Conservation (phyloP, 192 early-diverging fungal genomes). For the Coemansia sp. region DNA sequence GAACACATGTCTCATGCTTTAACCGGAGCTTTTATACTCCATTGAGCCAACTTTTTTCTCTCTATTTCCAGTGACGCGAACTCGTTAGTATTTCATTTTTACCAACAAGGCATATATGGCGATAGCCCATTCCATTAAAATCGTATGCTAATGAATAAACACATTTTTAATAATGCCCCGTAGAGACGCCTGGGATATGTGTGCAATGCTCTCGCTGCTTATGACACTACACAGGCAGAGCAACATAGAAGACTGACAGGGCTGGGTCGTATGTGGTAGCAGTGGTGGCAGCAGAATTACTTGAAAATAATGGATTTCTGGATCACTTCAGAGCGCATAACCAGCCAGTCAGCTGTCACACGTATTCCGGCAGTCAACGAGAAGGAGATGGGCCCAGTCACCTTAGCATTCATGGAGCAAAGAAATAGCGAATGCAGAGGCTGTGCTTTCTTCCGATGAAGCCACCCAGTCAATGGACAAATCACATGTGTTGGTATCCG, state of each 20-base stretch:
- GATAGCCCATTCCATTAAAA: background rate
- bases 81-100: background rate
- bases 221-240: background rate
- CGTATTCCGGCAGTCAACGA: background rate
- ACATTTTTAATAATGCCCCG: background rate
- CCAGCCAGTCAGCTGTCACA: no score
- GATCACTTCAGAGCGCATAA: background rate
- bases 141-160: background rate
- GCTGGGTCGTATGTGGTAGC: background rate
- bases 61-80: background rate
- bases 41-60: background rate
- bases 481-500: background rate
- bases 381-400: no score
- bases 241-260: background rate
- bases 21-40: background rate
- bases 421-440: background rate
- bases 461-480: background rate
- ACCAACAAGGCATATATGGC: background rate
- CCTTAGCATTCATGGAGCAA: background rate
- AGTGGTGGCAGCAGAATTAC: background rate
- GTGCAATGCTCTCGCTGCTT: background rate
- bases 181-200: background rate
- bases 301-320: background rate
- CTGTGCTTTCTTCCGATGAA: background rate
- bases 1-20: background rate